Conservation (phyloP, 768 basidiomycete species). For the Podaxis mareebaensis region DNA sequence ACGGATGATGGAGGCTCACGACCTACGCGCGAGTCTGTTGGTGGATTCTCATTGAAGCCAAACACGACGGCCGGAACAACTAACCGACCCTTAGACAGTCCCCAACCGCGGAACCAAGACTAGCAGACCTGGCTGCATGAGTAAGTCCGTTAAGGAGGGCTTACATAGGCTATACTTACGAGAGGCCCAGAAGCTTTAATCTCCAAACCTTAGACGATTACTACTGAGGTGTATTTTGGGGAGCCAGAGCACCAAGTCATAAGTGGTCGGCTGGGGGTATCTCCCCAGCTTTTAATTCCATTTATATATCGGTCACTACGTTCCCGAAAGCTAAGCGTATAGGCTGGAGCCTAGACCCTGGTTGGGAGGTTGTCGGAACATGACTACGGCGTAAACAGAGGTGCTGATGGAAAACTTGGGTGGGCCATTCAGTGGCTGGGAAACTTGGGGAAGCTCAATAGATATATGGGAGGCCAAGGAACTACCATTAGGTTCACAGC, state of each 20-base stretch:
- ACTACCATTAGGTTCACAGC: not conserved
- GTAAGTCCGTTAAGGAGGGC: not conserved
- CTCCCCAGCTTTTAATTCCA: not conserved
- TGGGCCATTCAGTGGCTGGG: not conserved
- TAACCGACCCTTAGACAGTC: constrained; percentile 1
- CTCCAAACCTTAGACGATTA: not conserved
- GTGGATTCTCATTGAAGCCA: not conserved
- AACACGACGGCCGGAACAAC: constrained; percentile 1
- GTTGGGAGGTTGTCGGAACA: not conserved
- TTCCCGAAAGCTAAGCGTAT: not conserved
- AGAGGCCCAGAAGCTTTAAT: not conserved
- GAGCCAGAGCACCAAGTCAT: not conserved
- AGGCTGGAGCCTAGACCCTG: not conserved
- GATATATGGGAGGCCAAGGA: not conserved
- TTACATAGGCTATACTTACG: not conserved
- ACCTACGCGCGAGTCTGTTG: not conserved
- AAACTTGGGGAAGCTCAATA: not conserved
- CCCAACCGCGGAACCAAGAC: not conserved
- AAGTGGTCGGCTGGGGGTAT: not conserved
- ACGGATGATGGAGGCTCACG: not conserved
- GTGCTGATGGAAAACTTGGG: not conserved
- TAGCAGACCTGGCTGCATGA: not conserved
- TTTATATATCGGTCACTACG: too few species aligned
- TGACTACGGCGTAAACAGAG: not conserved
- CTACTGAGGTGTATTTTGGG: not conserved